Base-by-base conservation (phyloP, 345 rosid genomes). In the Clarkia xantiana region DNA sequence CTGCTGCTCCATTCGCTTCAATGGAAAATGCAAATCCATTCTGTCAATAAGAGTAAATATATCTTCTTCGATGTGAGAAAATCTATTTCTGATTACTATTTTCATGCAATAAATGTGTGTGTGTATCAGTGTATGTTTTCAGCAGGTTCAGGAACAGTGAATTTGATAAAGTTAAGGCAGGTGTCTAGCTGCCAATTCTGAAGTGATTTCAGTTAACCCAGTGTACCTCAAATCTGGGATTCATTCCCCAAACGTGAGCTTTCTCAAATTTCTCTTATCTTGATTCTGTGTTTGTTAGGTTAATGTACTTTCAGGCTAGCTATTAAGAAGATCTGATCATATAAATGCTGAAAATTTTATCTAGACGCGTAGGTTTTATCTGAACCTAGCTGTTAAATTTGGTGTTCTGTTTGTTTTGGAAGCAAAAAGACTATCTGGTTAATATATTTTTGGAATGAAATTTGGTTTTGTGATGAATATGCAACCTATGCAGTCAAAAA, bases 391-490 rank as follows among this genome's bases (percentile, higher is more conserved):
- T 5, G 5, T 29, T 29, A 29, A 29, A 29, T 7, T 29, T 29
- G 36, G 36, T 7, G 36, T 29, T 29, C n/a, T n/a, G n/a, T n/a
- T n/a, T n/a, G n/a, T n/a, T n/a, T n/a, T n/a, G n/a, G n/a, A n/a
- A n/a, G 29, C 46, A 45, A 29, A 12, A 38, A 22, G 59, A 16
- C 29, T 36, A 10, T 36, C 42, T 56, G 56, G 44, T 45, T 0
- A 14, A 29, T 44, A 44, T 1, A 12, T 16, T 14, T 8, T 4
- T 22, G 19, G 45, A 41, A 22, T 47, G 38, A 57, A 60, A 46
- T 38, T 80, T 89, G 98, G 94, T 2, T 86, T 74, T 73, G 85
- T 81, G 53, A 91, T 91, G 89, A 91, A 86, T 67, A 59, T 86
- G 89, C 96, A 86, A 41, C 96, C 93, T 48, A n/a, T n/a, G n/a